Base-by-base conservation (phyloP, 176 grass and related monocot species). In the Ensete glaucum region DNA sequence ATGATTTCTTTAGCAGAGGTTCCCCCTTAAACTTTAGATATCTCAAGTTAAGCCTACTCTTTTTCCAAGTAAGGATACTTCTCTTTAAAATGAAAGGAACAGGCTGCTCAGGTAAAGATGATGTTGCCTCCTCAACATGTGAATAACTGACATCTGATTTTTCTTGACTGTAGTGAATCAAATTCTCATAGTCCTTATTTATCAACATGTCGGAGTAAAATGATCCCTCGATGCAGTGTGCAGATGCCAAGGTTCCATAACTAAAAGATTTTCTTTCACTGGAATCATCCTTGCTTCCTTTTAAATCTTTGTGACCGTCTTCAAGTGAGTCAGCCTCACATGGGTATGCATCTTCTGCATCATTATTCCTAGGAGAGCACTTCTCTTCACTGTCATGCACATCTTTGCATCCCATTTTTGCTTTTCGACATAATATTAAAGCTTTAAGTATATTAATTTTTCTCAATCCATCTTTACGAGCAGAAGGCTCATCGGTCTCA, bases 21-120 rank as follows among this genome's bases (percentile, higher is more conserved):
- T 98, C 95, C 52, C 88, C 95, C 83, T 91, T 98, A 50, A 78
- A 78, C 69, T 93, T 91, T 17, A 68, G 81, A 13, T 75, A 78
- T 27, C 79, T 73, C 53, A 82, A 87, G 67, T 24, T 83, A 64
- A 85, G 59, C 74, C 90, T 93, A 59, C 67, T 90, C 81, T 98
- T 98, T 81, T 83, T 93, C 95, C 95, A 98, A 55, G 86, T 82
- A 71, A 98, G 80, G 66, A 98, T 75, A 75, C 90, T 98, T 80
- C 82, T 88, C 83, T 87, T 91, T 57, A 57, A 63, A 16, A 49
- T 58, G 13, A 64, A 69, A 4, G 34, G 48, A 27, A 79, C 57
- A 79, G 49, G 52, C 64, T 91, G 84, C 71, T 84, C 82, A 12
- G 66, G 29, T 82, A 80, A 64, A 60, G 85, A 76, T 17, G 87